A percentile compares a stretch with the other conserved stretches of the same genome.
phyloP scores from a whole-genome alignment of 2,329 filamentous ascomycete genomes.

The Pleurostoma richardsiae region DNA sequence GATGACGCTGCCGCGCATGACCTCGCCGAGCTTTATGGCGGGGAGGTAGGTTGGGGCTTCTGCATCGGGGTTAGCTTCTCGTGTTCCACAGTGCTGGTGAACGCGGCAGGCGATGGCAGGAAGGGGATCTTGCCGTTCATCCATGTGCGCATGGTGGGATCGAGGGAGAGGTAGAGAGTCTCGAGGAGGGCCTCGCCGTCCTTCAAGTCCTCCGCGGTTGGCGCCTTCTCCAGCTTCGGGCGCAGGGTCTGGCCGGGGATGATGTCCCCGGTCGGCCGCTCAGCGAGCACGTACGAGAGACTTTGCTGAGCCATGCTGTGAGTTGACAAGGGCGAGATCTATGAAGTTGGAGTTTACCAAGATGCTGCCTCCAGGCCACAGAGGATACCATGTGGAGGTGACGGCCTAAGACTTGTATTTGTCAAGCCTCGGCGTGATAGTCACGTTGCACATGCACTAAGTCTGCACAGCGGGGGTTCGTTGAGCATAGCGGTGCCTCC shows the following conservation, averaged over 20 bases:
- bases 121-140: conserved; percentile 33
- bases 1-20: conserved; percentile 54
- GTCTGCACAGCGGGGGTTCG: too few species aligned
- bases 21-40: conserved; percentile 53
- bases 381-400: too few species aligned
- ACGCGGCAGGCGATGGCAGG: not conserved
- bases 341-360: too few species aligned
- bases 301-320: conserved; percentile 4
- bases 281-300: conserved; percentile 43
- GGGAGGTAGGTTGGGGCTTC: conserved; percentile 44
- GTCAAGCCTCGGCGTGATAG: too few species aligned
- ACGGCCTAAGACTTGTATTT: too few species aligned
- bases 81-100: not conserved
- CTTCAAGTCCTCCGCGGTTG: conserved; percentile 39
- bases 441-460: too few species aligned
- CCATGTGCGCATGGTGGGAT: conserved; percentile 62
- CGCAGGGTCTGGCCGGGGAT: conserved; percentile 62
- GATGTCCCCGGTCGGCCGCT: conserved; percentile 57
- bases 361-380: too few species aligned
- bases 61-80: not conserved
- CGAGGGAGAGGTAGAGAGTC: conserved; percentile 51
- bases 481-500: too few species aligned
- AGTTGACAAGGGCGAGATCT: not conserved
- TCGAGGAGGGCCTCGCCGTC: conserved; percentile 49
- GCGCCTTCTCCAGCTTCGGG: conserved; percentile 43